phyloP scores from a whole-genome alignment of 2,329 filamentous ascomycete genomes.

The Hypoxylon sp. region DNA sequence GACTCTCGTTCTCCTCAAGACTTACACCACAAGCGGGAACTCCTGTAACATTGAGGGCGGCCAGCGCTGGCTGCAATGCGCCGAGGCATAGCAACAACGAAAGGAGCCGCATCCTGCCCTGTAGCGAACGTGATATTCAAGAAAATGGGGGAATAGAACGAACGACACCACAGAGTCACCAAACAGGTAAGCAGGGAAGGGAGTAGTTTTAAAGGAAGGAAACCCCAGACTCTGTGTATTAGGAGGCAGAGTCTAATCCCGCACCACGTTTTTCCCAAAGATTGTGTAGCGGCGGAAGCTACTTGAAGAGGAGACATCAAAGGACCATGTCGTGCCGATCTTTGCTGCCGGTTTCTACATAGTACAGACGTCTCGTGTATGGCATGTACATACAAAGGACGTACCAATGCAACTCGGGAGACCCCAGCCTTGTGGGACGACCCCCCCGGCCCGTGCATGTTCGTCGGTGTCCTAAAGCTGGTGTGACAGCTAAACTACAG shows the following conservation, averaged over 20 bases:
- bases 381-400: slow-evolving; percentile 9
- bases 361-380: slow-evolving; percentile 15
- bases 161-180: slow-evolving; percentile 31
- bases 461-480: slow-evolving; percentile 19
- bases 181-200: slow-evolving; percentile 3
- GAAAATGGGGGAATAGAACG: slow-evolving; percentile 26
- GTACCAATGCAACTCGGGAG: slow-evolving; percentile 21
- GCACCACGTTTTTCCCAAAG: slow-evolving; percentile 9
- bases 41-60: slow-evolving; percentile 36
- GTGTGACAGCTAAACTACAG: slow-evolving; percentile 36
- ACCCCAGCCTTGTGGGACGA: slow-evolving; percentile 42
- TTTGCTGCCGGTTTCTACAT: slow-evolving; percentile 11
- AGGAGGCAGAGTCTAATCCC: slow-evolving; percentile 16
- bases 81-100: slow-evolving; percentile 38
- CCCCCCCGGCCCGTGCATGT: slow-evolving; percentile 21
- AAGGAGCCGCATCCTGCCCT: slow-evolving; percentile 38
- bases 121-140: slow-evolving; percentile 22
- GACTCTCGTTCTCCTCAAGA: slow-evolving; percentile 8
- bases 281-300: slow-evolving; percentile 19
- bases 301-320: slow-evolving; percentile 21
- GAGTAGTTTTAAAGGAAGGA: slow-evolving; percentile 25
- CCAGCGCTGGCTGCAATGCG: slow-evolving; percentile 40
- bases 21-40: slow-evolving; percentile 46
- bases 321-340: slow-evolving; percentile 30
- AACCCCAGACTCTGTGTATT: slow-evolving; percentile 28